Evolutionary conservation across 768 basidiomycete species (phyloP).

Genomic region (Ramaria sp.): DNA sequence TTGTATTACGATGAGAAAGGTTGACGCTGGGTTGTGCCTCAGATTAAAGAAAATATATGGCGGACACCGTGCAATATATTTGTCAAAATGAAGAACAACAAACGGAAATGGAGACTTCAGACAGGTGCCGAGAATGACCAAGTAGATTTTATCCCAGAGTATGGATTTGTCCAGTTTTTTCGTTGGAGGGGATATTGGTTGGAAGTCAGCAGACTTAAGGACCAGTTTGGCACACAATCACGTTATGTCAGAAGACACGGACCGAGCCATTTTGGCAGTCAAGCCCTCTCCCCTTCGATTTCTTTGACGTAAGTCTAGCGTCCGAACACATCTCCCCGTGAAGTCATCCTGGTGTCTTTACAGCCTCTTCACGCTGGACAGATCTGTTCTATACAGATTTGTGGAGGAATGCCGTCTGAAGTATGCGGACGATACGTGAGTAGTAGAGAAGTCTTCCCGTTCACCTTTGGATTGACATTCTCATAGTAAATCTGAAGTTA

Average conservation of each 20-base stretch:
- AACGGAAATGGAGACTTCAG: conserved; percentile 29
- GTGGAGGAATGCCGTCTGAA: conserved; percentile 31
- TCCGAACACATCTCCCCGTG: not conserved
- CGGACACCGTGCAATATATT: conserved; percentile 29
- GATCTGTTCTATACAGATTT: conserved; percentile 29
- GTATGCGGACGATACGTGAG: conserved; percentile 27
- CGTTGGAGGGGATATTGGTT: conserved; percentile 33
- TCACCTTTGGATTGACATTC: not conserved
- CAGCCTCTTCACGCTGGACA: conserved; percentile 35
- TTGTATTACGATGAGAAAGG: not conserved
- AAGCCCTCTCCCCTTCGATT: not conserved
- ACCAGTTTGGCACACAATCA: not conserved
- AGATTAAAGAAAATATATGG: conserved; percentile 37
- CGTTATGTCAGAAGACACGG: not conserved
- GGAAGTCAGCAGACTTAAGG: conserved; percentile 14
- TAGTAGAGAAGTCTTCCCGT: not conserved
- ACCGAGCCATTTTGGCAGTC: not conserved
- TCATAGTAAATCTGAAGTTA: not conserved
- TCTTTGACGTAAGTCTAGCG: not conserved
- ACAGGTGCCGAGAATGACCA: conserved; percentile 10
- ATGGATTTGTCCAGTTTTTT: conserved; percentile 31
- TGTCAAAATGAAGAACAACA: conserved; percentile 29
- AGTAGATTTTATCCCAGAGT: conserved; percentile 34
- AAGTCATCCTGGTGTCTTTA: not conserved
- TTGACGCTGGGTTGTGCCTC: not conserved